phyloP scores from a whole-genome alignment of 2,329 filamentous ascomycete species.

The Cladorrhinum sp. region DNA sequence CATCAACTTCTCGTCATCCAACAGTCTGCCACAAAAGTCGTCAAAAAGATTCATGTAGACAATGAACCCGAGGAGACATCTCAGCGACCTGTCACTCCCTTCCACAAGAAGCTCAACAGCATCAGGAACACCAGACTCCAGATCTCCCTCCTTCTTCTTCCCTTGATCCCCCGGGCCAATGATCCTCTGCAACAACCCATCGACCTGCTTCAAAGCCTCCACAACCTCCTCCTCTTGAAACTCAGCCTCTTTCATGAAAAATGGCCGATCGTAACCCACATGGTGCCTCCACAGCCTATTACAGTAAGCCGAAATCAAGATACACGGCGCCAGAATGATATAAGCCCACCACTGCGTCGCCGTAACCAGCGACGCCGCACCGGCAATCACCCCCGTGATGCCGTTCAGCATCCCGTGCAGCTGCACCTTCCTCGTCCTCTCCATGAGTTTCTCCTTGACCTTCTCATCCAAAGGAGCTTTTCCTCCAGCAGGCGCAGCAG shows the following conservation, averaged over 20 bases:
- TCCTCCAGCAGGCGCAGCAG: not conserved
- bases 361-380: conserved; percentile 48
- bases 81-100: conserved; percentile 18
- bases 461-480: conserved; percentile 11
- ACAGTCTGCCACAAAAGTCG: conserved; percentile 24
- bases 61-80: conserved; percentile 25
- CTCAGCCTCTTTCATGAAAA: conserved; percentile 23
- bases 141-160: not conserved
- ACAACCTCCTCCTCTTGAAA: conserved; percentile 26
- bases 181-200: conserved; percentile 13
- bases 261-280: conserved; percentile 45
- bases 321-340: conserved; percentile 48
- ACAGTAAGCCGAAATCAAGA: conserved; percentile 43
- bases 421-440: conserved; percentile 41
- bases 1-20: not conserved
- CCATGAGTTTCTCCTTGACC: conserved; percentile 32
- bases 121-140: not conserved
- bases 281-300: conserved; percentile 48
- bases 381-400: conserved; percentile 44
- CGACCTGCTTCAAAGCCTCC: conserved; percentile 30
- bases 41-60: conserved; percentile 26
- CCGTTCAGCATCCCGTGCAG: conserved; percentile 45
- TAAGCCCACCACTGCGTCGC: conserved; percentile 53
- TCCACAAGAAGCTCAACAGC: conserved; percentile 16
- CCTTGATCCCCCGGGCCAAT: not conserved